Evolutionary conservation across 805 yeast species (phyloP), one percentile per base, ranked within the genome.

Genomic region (Candida incommunis): DNA sequence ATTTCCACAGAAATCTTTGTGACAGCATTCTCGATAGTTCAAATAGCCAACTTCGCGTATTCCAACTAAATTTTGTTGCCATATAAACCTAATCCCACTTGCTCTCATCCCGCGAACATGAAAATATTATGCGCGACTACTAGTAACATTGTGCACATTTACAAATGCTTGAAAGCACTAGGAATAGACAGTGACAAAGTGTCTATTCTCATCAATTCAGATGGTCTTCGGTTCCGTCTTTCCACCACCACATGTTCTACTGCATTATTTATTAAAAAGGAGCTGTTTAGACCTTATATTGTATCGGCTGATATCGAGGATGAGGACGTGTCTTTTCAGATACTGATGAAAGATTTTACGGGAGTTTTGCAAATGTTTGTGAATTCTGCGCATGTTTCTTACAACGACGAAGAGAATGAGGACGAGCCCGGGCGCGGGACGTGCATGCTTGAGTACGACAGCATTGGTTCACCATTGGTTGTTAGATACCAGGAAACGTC

Each of bases 181-280:
- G 55, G 66, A 2, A 59, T 68, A 2, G 66, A 70, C 34, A 68
- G 70, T 7, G 52, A 57, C 20, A 60, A 63, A 40, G 72, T 67
- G 13, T 49, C 67, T 16, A 57, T 73, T n/a, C 60, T 58, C 13
- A 68, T 76, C 41, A 70, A 72, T 18, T 54, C 60, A 1, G 73
- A 73, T 41, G 82, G 82, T 0, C 50, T 78, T 11, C 66, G 71
- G 23, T 71, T 78, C 55, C 66, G 69, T 11, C 67, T 75, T 3
- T 71, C 67, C 40, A 45, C 46, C 11, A 37, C 47, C 3, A 31
- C 52, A 9, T 49, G 52, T 34, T 55, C 54, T 40, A 57, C 57
- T 5, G 56, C 49, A 40, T 43, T 52, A 23, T 47, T 52, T 25
- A 45, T 55, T 22, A 45, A 45, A 9, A 41, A 44, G 16, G 44